A percentile compares a stretch with the other conserved stretches of the same genome.
These are phyloP conservation scores for Crotalaria pallida DNA, from an alignment of 306 rosid genomes.

Conservation along the genomic window DNA sequence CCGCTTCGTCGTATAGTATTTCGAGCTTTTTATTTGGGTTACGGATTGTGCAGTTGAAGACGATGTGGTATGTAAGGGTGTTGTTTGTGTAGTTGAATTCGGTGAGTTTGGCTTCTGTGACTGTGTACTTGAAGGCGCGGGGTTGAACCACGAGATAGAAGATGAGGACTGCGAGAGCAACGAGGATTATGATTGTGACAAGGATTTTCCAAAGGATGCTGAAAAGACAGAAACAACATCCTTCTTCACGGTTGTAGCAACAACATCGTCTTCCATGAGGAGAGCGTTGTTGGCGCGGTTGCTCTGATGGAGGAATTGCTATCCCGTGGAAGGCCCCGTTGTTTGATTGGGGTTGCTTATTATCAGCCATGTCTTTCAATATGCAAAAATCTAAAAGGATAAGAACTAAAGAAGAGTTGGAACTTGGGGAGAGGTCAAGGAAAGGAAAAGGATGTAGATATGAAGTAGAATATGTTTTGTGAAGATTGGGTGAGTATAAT, in stretches of 20 bases:
- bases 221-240: conserved; percentile 47
- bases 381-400: not conserved
- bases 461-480: not conserved
- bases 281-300: not conserved
- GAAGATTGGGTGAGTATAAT: not conserved
- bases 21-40: conserved; percentile 38
- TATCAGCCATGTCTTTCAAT: not conserved
- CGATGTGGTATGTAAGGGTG: conserved; percentile 31
- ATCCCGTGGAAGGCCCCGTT: conserved; percentile 30
- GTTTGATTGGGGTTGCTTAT: not conserved
- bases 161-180: conserved; percentile 32
- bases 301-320: not conserved
- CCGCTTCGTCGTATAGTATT: conserved; percentile 35
- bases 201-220: conserved; percentile 35
- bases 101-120: conserved; percentile 49
- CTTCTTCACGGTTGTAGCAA: too few species aligned
- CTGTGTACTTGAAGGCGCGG: conserved; percentile 38
- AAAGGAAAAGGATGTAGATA: not conserved
- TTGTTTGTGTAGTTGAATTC: conserved; percentile 37
- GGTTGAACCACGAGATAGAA: conserved; percentile 53
- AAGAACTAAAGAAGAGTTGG: not conserved
- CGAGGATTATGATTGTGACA: conserved; percentile 17
- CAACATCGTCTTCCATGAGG: not conserved
- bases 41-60: conserved; percentile 38
- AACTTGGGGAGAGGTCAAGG: not conserved